Percentiles rank a stretch among this genome's conserved stretches.
phyloP scores from a whole-genome alignment of 768 basidiomycete genomes.

The Auriculariales sp. region DNA sequence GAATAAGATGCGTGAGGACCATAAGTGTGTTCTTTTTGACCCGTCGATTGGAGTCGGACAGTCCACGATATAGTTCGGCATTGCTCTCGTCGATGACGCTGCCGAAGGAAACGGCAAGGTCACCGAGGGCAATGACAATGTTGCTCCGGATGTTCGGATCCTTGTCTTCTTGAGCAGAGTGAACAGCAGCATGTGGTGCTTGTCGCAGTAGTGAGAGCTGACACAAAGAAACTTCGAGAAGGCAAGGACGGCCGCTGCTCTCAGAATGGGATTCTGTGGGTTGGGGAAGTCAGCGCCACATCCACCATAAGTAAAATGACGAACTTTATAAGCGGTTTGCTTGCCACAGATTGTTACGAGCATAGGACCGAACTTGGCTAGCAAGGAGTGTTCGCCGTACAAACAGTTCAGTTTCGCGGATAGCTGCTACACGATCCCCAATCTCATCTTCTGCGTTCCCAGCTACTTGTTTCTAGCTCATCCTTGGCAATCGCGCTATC shows the following conservation, averaged over 20 bases:
- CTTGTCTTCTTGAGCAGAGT: slow-evolving; percentile 83
- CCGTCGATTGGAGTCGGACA: slow-evolving; percentile 70
- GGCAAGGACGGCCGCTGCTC: slow-evolving; percentile 74
- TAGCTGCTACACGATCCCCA: slow-evolving; percentile 73
- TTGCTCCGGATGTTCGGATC: slow-evolving; percentile 88
- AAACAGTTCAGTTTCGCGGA: slow-evolving; percentile 81
- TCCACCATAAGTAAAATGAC: too few relatives aligned
- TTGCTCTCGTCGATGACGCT: slow-evolving; percentile 95
- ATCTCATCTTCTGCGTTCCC: slow-evolving; percentile 98
- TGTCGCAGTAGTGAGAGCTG: slow-evolving; percentile 85
- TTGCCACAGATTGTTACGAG: slow-evolving; percentile 82
- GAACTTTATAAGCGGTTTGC: too few relatives aligned
- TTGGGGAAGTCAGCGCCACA: too few relatives aligned
- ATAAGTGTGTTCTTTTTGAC: slow-evolving; percentile 99
- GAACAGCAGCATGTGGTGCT: slow-evolving; percentile 78
- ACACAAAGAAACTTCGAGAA: slow-evolving; percentile 96
- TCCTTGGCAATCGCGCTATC: slow-evolving; percentile 31
- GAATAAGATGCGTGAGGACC: slow-evolving; percentile 91
- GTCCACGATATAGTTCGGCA: slow-evolving; percentile 85
- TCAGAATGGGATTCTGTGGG: slow-evolving; percentile 75
- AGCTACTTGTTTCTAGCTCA: slow-evolving; percentile 91
- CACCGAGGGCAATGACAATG: slow-evolving; percentile 94
- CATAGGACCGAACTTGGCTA: slow-evolving; percentile 81
- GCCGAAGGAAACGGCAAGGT: slow-evolving; percentile 97
- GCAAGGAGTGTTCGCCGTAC: slow-evolving; percentile 65